Evolutionary conservation across 2,329 filamentous ascomycete species (phyloP), one percentile per base, ranked within the genome.

Genomic region (Rhynchosporium secalis): DNA sequence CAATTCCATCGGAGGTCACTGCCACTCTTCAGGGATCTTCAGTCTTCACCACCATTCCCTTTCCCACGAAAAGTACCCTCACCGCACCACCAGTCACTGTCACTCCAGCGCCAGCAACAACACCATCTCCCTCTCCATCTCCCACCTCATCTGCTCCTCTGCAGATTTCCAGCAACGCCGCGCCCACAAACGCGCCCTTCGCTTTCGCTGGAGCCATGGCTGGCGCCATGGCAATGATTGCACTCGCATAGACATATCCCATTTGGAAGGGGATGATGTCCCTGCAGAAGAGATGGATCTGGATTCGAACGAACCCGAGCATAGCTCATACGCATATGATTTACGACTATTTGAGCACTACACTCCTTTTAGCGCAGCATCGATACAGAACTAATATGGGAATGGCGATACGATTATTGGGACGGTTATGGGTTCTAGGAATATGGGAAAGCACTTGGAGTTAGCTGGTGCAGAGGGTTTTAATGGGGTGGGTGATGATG

Each of bases 201-300:
- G 66, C 67, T 28, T 65, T 64, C 15, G 66, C 67, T 13, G 33
- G 33, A 5, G 33, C 33, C 33, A 38, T 72, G 26, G 71, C 63
- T 46, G 72, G 71, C 43, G 70, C 64, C 13, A 66, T 74, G 62
- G 72, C 66, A 47, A 36, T 73, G 36, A 52, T 73, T 29, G 73
- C 68, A 47, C 61, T 73, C 15, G 69, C 64, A 62, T 72, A 68
- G 59, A 38, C 10, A 3, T 20, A 20, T 20, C 20, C 38, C 41
- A n/a, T 20, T 20, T 20, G 3, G 7, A 26, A 40, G n/a, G 10
- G 41, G 31, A 40, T 52, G 43, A 46, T 29, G 20, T n/a, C 52
- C 26, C 38, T 12, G 3, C 5, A 12, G 28, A 51, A 20, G 52
- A 43, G 38, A 57, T 36, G 31, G 43, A 29, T n/a, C 41, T 48